Conservation (phyloP, 2,329 filamentous ascomycete species). For the Stagonosporopsis cucurbitacearum region DNA sequence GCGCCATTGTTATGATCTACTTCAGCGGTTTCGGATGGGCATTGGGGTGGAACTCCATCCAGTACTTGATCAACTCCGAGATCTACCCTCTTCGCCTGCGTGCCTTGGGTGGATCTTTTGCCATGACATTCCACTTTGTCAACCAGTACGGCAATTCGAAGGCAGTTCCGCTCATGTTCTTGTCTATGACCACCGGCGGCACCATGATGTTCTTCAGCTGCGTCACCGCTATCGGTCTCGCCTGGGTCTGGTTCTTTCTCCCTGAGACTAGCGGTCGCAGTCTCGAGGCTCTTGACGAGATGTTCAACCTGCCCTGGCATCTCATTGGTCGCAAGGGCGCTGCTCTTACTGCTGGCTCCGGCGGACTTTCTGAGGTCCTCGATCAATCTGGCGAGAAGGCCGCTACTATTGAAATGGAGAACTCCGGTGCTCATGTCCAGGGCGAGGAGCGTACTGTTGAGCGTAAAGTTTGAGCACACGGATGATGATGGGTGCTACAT, state of each 20-base stretch:
- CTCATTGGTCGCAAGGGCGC: slow-evolving; percentile 65
- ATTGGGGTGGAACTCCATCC: slow-evolving; percentile 72
- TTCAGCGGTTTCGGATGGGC: slow-evolving; percentile 50
- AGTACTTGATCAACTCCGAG: slow-evolving; percentile 79
- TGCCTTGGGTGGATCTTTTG: slow-evolving; percentile 71
- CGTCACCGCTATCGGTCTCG: slow-evolving; percentile 70
- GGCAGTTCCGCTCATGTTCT: slow-evolving; percentile 75
- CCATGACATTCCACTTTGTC: slow-evolving; percentile 80
- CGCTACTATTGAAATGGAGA: slow-evolving; percentile 36
- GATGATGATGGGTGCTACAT: not conserved
- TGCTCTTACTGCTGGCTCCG: slow-evolving; percentile 40
- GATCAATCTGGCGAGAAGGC: slow-evolving; percentile 45
- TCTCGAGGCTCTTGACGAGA: slow-evolving; percentile 72
- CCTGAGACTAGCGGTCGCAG: slow-evolving; percentile 72
- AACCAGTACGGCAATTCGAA: slow-evolving; percentile 81
- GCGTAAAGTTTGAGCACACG: slow-evolving; percentile 27
- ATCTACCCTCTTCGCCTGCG: slow-evolving; percentile 78
- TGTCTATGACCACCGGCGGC: slow-evolving; percentile 65
- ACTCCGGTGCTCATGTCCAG: slow-evolving; percentile 18
- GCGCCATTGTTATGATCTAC: slow-evolving; percentile 72
- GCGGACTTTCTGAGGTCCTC: slow-evolving; percentile 42
- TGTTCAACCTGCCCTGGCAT: slow-evolving; percentile 78
- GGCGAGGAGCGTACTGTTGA: slow-evolving; percentile 22
- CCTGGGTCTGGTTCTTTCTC: slow-evolving; percentile 75
- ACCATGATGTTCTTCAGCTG: slow-evolving; percentile 80